Percentiles rank a stretch among this genome's conserved stretches.
Evolutionary conservation across 352 stramenopile species (phyloP).

Genomic region (Saprolegnia parasitica): DNA sequence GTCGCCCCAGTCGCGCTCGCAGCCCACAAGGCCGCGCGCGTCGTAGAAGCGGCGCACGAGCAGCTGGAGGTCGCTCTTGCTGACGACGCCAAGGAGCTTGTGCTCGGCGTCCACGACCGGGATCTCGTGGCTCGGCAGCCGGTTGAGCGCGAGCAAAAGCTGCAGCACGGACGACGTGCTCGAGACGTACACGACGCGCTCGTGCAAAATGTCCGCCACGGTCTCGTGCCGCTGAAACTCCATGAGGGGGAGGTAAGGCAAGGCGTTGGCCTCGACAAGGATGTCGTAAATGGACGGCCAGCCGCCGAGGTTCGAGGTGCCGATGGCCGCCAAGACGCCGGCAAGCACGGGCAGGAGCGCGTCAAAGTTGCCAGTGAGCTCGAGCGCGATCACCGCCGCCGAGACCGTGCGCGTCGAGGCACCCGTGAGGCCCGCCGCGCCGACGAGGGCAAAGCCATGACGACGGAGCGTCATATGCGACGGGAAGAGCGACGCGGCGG

Average conservation of each 20-base stretch:
- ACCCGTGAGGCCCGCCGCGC: constrained; percentile 62
- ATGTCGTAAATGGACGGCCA: constrained; percentile 82
- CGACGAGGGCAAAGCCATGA: constrained; percentile 69
- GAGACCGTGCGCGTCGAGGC: constrained; percentile 71
- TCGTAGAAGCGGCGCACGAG: constrained; percentile 18
- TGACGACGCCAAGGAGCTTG: constrained; percentile 68
- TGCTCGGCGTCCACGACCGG: constrained; percentile 72
- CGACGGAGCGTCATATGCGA: constrained; percentile 37
- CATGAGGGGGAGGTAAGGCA: constrained; percentile 75
- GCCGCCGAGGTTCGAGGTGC: constrained; percentile 40
- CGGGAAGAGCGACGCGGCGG: constrained; percentile 38
- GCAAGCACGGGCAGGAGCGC: constrained; percentile 79
- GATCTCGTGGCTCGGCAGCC: constrained; percentile 69
- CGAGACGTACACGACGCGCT: constrained; percentile 64
- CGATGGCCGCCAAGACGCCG: constrained; percentile 63
- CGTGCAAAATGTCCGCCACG: constrained; percentile 64
- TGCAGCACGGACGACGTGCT: constrained; percentile 63
- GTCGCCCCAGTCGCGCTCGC: constrained; percentile 11
- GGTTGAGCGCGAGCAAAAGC: constrained; percentile 66
- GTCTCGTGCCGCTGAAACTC: constrained; percentile 59
- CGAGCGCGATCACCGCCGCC: constrained; percentile 78
- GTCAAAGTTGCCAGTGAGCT: constrained; percentile 74
- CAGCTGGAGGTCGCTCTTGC: constrained; percentile 28
- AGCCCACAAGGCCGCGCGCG: not conserved
- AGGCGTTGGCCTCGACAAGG: constrained; percentile 58